phyloP scores from a whole-genome alignment of 2,329 filamentous ascomycete genomes.

The Penicillium sp. region DNA sequence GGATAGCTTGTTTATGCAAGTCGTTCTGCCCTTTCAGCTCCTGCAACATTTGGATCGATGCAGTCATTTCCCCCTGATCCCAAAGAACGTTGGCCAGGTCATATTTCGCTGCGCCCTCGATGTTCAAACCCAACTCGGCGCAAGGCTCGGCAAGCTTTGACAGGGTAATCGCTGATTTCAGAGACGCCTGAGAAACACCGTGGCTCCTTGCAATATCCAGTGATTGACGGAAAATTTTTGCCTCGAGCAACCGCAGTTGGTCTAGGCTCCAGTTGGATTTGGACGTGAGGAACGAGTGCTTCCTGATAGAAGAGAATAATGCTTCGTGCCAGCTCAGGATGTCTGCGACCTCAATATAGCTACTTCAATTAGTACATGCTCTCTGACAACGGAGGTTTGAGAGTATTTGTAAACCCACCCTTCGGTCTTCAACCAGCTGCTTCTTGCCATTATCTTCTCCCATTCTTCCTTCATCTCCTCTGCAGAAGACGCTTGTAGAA shows the following conservation, averaged over 20 bases:
- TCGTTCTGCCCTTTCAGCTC: slow-evolving; percentile 65
- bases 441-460: slow-evolving; percentile 64
- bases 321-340: slow-evolving; percentile 83
- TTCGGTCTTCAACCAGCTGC: slow-evolving; percentile 79
- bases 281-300: slow-evolving; percentile 64
- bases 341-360: slow-evolving; percentile 67
- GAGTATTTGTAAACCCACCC: slow-evolving; percentile 56
- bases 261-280: slow-evolving; percentile 63
- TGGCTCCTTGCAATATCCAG: slow-evolving; percentile 78
- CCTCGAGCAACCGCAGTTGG: slow-evolving; percentile 70
- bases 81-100: slow-evolving; percentile 89
- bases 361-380: slow-evolving; percentile 27
- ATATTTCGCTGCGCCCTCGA: slow-evolving; percentile 75
- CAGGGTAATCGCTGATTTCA: slow-evolving; percentile 83
- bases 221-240: slow-evolving; percentile 73
- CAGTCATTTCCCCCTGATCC: slow-evolving; percentile 87
- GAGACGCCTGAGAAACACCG: slow-evolving; percentile 78
- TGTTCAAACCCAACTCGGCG: slow-evolving; percentile 68
- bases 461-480: slow-evolving; percentile 65
- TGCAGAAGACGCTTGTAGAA: slow-evolving; percentile 63
- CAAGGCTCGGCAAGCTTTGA: slow-evolving; percentile 73
- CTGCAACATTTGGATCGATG: slow-evolving; percentile 87
- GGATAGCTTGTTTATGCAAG: slow-evolving; percentile 68
- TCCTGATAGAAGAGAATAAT: slow-evolving; percentile 75
- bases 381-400: neutral